phyloP scores from a whole-genome alignment of 345 rosid species.

The Melastoma malabathricum region DNA sequence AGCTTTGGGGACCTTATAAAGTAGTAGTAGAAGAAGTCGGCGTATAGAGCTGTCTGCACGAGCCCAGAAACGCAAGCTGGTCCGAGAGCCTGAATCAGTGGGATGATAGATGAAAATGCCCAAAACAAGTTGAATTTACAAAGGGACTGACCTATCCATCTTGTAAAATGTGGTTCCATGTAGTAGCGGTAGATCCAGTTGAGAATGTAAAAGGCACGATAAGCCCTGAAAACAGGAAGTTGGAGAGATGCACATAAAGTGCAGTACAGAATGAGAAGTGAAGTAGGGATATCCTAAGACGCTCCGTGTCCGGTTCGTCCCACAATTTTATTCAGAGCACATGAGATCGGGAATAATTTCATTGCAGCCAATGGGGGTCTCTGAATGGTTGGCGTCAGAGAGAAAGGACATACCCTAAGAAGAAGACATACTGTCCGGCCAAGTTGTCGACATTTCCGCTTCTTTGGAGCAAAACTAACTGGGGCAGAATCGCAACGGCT shows the following conservation, averaged over 20 bases:
- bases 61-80: conserved; percentile 83
- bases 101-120: too few relatives aligned
- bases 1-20: conserved; percentile 47
- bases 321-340: too few relatives aligned
- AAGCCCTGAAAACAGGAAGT: conserved; percentile 43
- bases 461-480: conserved; percentile 74
- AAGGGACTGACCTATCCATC: conserved; percentile 61
- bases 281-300: neutral
- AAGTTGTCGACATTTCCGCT: conserved; percentile 94
- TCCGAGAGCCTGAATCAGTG: too few relatives aligned
- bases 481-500: conserved; percentile 93
- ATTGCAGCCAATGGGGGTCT: too few relatives aligned
- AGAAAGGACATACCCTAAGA: conserved; percentile 64
- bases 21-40: conserved; percentile 91
- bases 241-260: neutral
- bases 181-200: conserved; percentile 81
- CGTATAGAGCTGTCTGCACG: conserved; percentile 76
- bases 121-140: too few relatives aligned
- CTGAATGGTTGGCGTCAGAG: neutral
- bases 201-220: conserved; percentile 73
- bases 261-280: neutral
- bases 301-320: too few relatives aligned
- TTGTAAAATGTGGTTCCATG: conserved; percentile 43
- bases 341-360: too few relatives aligned
- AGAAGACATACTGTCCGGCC: conserved; percentile 87